phyloP scores from a whole-genome alignment of 2,329 filamentous ascomycete genomes.

The Calonectria hawksworthii region DNA sequence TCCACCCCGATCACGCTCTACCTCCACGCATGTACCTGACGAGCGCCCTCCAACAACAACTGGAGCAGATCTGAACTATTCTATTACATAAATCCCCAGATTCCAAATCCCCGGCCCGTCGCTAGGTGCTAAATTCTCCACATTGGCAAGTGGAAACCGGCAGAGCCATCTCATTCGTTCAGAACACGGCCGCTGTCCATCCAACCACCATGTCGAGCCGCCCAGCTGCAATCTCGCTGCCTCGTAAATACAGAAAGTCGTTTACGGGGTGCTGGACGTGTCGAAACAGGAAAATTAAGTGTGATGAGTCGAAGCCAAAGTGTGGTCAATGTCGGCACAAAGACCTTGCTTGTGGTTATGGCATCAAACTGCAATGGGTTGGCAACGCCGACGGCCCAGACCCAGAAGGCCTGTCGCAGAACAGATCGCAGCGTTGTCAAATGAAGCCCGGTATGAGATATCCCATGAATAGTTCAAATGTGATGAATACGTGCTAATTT shows the following conservation, averaged over 20 bases:
- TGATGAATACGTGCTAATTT: neutral
- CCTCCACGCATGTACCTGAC: neutral
- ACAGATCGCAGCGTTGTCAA: neutral
- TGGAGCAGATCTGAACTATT: neutral
- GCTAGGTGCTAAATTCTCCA: neutral
- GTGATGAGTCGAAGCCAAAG: neutral
- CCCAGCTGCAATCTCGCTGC: neutral
- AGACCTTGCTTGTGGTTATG: neutral
- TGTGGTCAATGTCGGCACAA: neutral
- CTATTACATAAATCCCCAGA: neutral
- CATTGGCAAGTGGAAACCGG: neutral
- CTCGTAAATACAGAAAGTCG: neutral
- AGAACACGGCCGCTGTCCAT: neutral
- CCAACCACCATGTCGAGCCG: neutral
- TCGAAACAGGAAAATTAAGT: neutral
- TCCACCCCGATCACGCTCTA: neutral
- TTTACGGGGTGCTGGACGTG: constrained; percentile 11
- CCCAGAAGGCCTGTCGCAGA: neutral
- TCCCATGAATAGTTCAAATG: too few species aligned
- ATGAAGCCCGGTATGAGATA: neutral
- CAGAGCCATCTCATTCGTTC: neutral
- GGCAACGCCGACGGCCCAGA: neutral
- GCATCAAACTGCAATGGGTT: neutral
- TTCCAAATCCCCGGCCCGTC: neutral
- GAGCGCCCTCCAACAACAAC: neutral